A percentile compares a stretch with the other conserved stretches of the same genome.
Conservation (phyloP, 208 protist species). For the Wallacemonas rigidus region DNA sequence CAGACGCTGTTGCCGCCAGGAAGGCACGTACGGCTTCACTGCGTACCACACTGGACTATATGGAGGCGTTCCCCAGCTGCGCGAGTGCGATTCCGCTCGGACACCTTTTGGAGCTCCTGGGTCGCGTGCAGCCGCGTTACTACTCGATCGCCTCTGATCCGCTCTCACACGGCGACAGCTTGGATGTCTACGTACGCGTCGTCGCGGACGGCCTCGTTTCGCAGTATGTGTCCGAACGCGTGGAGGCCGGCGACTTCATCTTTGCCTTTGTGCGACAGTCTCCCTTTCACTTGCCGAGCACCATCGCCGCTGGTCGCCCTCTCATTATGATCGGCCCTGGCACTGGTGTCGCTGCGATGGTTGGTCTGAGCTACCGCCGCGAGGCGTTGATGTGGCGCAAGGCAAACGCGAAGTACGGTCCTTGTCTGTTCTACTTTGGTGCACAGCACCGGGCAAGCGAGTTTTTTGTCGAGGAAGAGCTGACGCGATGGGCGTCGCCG, state of each 20-base stretch:
- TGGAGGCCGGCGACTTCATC: conserved; percentile 38
- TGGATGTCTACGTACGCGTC: conserved; percentile 88
- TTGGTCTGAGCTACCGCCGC: conserved; percentile 77
- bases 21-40: conserved; percentile 17
- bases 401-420: conserved; percentile 28
- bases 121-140: conserved; percentile 92
- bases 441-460: conserved; percentile 44
- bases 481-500: conserved; percentile 44
- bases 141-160: conserved; percentile 96
- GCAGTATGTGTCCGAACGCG: conserved; percentile 64
- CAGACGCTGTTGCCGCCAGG: not conserved
- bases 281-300: conserved; percentile 82
- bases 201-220: conserved; percentile 79
- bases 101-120: conserved; percentile 88
- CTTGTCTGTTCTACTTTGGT: conserved; percentile 75
- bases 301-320: conserved; percentile 41
- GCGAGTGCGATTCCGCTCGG: conserved; percentile 44
- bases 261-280: conserved; percentile 88
- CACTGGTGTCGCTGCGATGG: conserved; percentile 87
- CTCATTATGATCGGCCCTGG: conserved; percentile 94
- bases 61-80: conserved; percentile 75
- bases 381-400: conserved; percentile 60
- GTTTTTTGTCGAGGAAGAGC: conserved; percentile 67
- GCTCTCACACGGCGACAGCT: conserved; percentile 48
- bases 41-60: conserved; percentile 70